A percentile compares a stretch with the other conserved stretches of the same genome.
phyloP scores from a whole-genome alignment of 306 rosid species.

The Casuarina glauca region DNA sequence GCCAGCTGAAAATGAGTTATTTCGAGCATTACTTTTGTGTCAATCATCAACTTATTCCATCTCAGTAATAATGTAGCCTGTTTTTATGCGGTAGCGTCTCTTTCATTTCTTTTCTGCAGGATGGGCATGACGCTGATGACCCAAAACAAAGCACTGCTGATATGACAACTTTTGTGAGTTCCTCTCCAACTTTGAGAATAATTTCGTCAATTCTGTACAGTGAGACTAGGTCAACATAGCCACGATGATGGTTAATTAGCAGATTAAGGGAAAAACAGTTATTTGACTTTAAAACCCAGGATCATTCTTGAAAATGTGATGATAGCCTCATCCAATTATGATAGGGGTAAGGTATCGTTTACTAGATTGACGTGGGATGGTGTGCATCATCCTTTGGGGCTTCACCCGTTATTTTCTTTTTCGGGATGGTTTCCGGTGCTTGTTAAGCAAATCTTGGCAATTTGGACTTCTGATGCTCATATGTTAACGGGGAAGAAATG shows the following conservation, averaged over 20 bases:
- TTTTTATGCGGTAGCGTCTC: constrained; percentile 13
- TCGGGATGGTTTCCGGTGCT: background rate
- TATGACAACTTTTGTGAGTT: constrained; percentile 54
- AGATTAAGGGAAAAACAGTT: background rate
- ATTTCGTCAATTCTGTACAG: background rate
- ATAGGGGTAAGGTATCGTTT: background rate
- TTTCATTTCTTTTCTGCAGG: constrained; percentile 32
- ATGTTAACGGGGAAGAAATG: background rate
- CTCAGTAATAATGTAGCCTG: background rate
- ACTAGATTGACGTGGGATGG: background rate
- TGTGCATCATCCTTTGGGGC: background rate
- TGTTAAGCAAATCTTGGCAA: background rate
- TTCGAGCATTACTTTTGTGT: background rate
- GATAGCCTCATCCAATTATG: background rate
- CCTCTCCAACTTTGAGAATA: background rate
- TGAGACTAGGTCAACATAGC: background rate
- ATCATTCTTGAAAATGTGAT: background rate
- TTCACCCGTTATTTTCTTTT: background rate
- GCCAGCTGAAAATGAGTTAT: constrained; percentile 1
- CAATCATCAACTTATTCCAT: background rate
- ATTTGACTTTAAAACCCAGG: background rate
- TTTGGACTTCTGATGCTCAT: background rate
- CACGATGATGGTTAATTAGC: background rate
- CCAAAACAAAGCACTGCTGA: constrained; percentile 52
- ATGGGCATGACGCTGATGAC: constrained; percentile 48